Base-by-base conservation (phyloP, 176 grass and related monocot genomes). In the Oryza officinalis region DNA sequence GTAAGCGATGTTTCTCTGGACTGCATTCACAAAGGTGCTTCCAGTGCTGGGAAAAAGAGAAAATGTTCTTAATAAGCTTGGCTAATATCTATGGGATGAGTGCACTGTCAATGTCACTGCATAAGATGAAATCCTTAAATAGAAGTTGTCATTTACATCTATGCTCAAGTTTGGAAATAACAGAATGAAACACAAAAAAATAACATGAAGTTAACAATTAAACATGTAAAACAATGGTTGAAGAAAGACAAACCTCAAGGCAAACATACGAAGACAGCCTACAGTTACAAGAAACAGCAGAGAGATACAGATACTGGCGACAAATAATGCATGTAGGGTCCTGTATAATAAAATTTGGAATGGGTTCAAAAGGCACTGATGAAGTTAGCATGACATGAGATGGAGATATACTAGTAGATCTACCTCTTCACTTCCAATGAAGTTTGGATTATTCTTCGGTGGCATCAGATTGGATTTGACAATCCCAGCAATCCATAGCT, bases 391-490 rank as follows among this genome's bases (percentile, higher is more conserved):
- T 84, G 22, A 72, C 60, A 70, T 33, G 66, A 11, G 25, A 83
- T 70, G 5, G 69, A 37, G 13, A 74, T 35, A 15, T 52, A 68
- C 31, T 32, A 33, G 27, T 71, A 81, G 23, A 84, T 57, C 27
- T 91, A 94, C 95, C 90, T 97, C 92, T 89, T 97, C 95, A 86
- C 77, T 91, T 77, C 90, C 95, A 69, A 97, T 91, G 86, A 81
- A 91, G 63, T 91, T 81, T 31, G 90, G 86, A 54, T 90, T 82
- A 64, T 75, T 81, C 85, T 88, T 91, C 88, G 81, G 84, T 45
- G 52, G 47, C 90, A 97, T 91, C 47, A 12, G 63, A 61, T 82
- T 91, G 40, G 92, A 97, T 85, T 81, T 91, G 54, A 91, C 75
- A 83, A 93, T 87, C 65, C 95, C 95, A 89, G 83, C 91, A 79